Conservation (phyloP, 257 asterid species). For the Nicotiana benthamiana region DNA sequence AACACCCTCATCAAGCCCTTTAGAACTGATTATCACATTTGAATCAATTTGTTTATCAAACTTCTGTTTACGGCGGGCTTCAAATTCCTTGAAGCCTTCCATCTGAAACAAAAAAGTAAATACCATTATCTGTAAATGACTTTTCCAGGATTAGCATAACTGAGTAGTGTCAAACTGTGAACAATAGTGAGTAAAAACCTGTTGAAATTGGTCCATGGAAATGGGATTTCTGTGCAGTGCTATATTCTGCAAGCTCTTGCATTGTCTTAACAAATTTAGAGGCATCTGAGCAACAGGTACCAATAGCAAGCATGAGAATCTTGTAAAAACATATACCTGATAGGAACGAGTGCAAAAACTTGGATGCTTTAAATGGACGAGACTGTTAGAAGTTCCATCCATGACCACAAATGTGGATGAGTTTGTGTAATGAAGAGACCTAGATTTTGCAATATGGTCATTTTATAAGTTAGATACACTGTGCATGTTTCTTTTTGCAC, state of each 20-base stretch:
- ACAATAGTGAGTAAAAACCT: slow-evolving; percentile 27
- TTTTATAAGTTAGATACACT: too few species aligned
- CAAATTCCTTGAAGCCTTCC: slow-evolving; percentile 83
- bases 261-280: slow-evolving; percentile 60
- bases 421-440: not conserved
- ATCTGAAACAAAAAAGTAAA: slow-evolving; percentile 30
- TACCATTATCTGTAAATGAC: not conserved
- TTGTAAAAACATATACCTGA: not conserved
- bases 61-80: slow-evolving; percentile 74
- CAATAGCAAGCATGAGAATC: not conserved
- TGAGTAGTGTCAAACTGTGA: not conserved
- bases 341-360: not conserved
- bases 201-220: slow-evolving; percentile 81
- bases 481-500: not conserved
- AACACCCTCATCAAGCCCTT: slow-evolving; percentile 88
- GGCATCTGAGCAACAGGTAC: slow-evolving; percentile 47
- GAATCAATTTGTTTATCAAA: slow-evolving; percentile 87
- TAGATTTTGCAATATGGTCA: too few species aligned
- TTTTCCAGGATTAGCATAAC: not conserved
- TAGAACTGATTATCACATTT: slow-evolving; percentile 78
- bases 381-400: not conserved
- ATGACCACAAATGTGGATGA: not conserved
- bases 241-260: slow-evolving; percentile 74
- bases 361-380: not conserved
- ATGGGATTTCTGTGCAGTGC: slow-evolving; percentile 88